Conservation (phyloP, 2,329 filamentous ascomycete genomes). For the Polytolypa hystricis region DNA sequence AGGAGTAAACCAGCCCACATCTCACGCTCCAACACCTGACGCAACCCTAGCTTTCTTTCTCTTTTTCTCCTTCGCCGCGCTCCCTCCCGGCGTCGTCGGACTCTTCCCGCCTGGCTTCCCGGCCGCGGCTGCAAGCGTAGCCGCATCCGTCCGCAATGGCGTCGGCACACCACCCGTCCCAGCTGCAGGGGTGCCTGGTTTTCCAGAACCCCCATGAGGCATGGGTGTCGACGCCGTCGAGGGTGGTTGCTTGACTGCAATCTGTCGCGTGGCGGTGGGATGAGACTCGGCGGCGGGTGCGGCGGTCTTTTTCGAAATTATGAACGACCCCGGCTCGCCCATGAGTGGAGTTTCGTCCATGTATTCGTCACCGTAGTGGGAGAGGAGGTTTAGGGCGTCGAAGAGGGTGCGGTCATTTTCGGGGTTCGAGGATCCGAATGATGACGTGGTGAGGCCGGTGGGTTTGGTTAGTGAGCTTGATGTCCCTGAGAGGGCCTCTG, state of each 20-base stretch:
- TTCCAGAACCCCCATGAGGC: too few relatives aligned
- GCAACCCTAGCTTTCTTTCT: slow-evolving; percentile 25
- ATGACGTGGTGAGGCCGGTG: slow-evolving; percentile 15
- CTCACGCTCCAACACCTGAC: too few relatives aligned
- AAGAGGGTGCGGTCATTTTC: slow-evolving; percentile 32
- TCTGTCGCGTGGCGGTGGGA: background rate
- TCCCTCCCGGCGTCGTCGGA: slow-evolving; percentile 19
- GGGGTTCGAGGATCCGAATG: slow-evolving; percentile 3
- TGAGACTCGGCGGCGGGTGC: too few relatives aligned
- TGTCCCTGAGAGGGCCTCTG: slow-evolving; percentile 24
- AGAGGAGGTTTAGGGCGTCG: slow-evolving; percentile 41
- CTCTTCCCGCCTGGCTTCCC: slow-evolving; percentile 24
- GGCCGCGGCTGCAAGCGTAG: slow-evolving; percentile 13
- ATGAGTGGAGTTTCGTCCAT: slow-evolving; percentile 53
- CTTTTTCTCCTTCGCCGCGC: slow-evolving; percentile 27
- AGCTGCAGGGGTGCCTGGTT: slow-evolving; percentile 9
- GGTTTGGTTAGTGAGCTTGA: slow-evolving; percentile 16
- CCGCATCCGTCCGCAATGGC: slow-evolving; percentile 18
- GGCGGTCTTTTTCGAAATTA: slow-evolving; percentile 33
- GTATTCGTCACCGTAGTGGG: slow-evolving; percentile 48
- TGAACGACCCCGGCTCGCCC: slow-evolving; percentile 53
- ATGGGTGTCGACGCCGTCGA: slow-evolving; percentile 8
- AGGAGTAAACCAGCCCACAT: too few relatives aligned
- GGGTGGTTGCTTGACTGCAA: slow-evolving; percentile 1
- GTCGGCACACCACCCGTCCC: slow-evolving; percentile 2